Evolutionary conservation across 2,329 filamentous ascomycete species (phyloP), one percentile per base, ranked within the genome.

Genomic region (Xylogone sp.): DNA sequence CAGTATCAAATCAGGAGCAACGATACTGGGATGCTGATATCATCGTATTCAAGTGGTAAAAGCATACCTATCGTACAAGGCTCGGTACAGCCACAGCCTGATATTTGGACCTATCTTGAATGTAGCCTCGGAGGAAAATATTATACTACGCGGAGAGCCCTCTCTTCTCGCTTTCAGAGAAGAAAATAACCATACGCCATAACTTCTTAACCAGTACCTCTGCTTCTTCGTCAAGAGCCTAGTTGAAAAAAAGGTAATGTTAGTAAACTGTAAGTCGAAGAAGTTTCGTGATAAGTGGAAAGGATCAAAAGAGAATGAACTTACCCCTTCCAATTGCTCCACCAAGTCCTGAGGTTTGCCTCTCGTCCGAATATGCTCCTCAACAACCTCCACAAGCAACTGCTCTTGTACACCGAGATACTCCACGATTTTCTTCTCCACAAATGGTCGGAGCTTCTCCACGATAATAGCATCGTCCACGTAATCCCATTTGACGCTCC

Each of bases 131-230:
- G 4, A 27, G 24, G 24, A 27, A 27, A 10, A 5, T 27, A 27
- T 27, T 27, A 27, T 27, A 10, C 50, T 75, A 90, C 46, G 84
- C 82, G 19, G 87, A 87, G 54, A 97, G 75, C 2, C 92, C 92
- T 56, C 91, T 78, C 75, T 94, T 96, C 78, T 96, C 93, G 64
- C 87, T 89, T 71, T 97, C 93, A 5, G 90, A 94, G 64, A 93
- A 97, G 82, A 97, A 97, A 64, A 97, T 96, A 52, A 97, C 85
- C 90, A 97, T 96, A 47, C 93, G 84, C 94, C 94, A 99, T 31
- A 99, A 80, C 74, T 97, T 97, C 81, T 90, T 95, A 46, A 97
- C 92, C 59, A 99, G 74, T 21, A 89, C 86, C 69, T 97, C 92
- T 10, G 92, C 91, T 66, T 97, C 94, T 65, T 99, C 94, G 65